phyloP scores from a whole-genome alignment of 805 yeast genomes.

The Candida ipomoeae region DNA sequence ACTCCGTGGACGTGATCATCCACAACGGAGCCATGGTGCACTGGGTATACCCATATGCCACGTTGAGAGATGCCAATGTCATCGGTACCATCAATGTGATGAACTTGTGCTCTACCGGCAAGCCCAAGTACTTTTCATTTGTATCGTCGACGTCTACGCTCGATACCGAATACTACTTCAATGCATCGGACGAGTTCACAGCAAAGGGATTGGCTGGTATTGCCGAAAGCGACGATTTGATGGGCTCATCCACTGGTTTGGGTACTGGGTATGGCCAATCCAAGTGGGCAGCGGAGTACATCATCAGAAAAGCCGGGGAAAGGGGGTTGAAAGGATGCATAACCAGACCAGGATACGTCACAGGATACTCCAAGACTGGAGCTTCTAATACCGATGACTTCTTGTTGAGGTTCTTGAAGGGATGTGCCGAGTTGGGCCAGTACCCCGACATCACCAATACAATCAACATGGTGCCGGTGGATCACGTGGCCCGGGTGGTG shows the following conservation, averaged over 20 bases:
- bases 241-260: slow-evolving; percentile 77
- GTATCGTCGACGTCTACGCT: slow-evolving; percentile 94
- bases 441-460: slow-evolving; percentile 83
- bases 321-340: slow-evolving; percentile 85
- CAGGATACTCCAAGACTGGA: slow-evolving; percentile 82
- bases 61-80: slow-evolving; percentile 90
- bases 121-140: slow-evolving; percentile 80
- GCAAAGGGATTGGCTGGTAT: slow-evolving; percentile 68
- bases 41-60: slow-evolving; percentile 95
- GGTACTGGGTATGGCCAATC: slow-evolving; percentile 96
- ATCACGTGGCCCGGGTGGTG: slow-evolving; percentile 91
- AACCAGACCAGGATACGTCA: slow-evolving; percentile 93
- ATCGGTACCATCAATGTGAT: slow-evolving; percentile 80
- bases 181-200: slow-evolving; percentile 66
- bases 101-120: slow-evolving; percentile 71
- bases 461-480: slow-evolving; percentile 96
- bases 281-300: slow-evolving; percentile 94
- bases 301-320: slow-evolving; percentile 82
- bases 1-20: slow-evolving; percentile 71
- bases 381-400: slow-evolving; percentile 95
- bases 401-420: slow-evolving; percentile 89
- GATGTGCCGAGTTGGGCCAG: slow-evolving; percentile 81
- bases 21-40: slow-evolving; percentile 98
- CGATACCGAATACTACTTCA: slow-evolving; percentile 77
- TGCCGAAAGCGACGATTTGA: slow-evolving; percentile 75